phyloP scores from a whole-genome alignment of 768 basidiomycete species.

The Epithele typhae region DNA sequence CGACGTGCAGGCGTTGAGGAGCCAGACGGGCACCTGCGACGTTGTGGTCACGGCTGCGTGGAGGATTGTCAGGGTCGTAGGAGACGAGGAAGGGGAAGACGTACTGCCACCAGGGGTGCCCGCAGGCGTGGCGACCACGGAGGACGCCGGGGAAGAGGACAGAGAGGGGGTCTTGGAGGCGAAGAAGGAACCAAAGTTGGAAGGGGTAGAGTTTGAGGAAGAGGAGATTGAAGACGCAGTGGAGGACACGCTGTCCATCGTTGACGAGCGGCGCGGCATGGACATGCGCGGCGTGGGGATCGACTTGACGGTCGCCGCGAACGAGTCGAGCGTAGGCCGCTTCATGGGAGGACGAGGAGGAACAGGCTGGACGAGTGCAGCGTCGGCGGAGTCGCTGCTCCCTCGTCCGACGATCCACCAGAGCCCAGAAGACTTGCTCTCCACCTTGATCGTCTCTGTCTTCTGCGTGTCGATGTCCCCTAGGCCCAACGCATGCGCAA shows the following conservation, averaged over 20 bases:
- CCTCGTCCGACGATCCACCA: conserved; percentile 47
- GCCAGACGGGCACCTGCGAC: conserved; percentile 67
- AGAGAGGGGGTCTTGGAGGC: conserved; percentile 11
- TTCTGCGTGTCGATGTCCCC: conserved; percentile 63
- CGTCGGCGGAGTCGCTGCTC: conserved; percentile 40
- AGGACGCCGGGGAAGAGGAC: conserved; percentile 5
- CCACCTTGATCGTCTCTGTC: conserved; percentile 60
- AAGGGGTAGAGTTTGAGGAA: conserved; percentile 7
- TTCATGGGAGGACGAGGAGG: conserved; percentile 16
- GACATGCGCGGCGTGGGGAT: conserved; percentile 24
- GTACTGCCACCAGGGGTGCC: conserved; percentile 17
- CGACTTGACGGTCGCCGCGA: conserved; percentile 18
- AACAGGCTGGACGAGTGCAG: neutral
- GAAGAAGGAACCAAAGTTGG: conserved; percentile 12
- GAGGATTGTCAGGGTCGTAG: neutral
- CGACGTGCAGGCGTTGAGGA: conserved; percentile 72
- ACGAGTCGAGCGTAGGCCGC: conserved; percentile 18
- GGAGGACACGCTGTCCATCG: conserved; percentile 21
- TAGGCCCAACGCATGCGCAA: conserved; percentile 22
- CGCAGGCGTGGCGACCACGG: conserved; percentile 12
- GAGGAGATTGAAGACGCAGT: conserved; percentile 14
- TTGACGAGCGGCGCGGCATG: conserved; percentile 21
- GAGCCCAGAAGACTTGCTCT: conserved; percentile 44
- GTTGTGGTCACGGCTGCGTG: conserved; percentile 36
- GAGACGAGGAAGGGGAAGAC: neutral